Evolutionary conservation across 2,329 filamentous ascomycete genomes (phyloP).

Genomic region (Xylariomycetidae sp.): DNA sequence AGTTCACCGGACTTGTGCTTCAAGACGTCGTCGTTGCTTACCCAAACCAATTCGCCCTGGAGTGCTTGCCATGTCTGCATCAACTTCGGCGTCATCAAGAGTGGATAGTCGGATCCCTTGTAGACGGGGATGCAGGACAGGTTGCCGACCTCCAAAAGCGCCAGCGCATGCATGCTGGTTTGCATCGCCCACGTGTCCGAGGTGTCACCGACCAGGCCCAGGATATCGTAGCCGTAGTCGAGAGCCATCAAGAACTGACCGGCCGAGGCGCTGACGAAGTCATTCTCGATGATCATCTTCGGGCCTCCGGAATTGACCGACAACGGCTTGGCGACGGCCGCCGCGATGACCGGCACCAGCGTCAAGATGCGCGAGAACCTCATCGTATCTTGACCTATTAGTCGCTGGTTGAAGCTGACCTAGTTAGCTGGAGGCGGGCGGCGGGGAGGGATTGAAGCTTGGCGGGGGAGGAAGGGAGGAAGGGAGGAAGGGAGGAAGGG

Average conservation of each 20-base stretch:
- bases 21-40: conserved; percentile 25
- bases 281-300: conserved; percentile 37
- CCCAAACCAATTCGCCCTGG: conserved; percentile 36
- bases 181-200: conserved; percentile 40
- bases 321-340: not conserved
- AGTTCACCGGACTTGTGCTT: not conserved
- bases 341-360: not conserved
- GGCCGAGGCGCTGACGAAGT: conserved; percentile 36
- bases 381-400: not conserved
- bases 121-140: conserved; percentile 42
- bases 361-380: not conserved
- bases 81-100: conserved; percentile 37
- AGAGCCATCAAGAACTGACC: conserved; percentile 38
- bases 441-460: not conserved
- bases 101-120: conserved; percentile 38
- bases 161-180: conserved; percentile 37
- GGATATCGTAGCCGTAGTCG: conserved; percentile 36
- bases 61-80: conserved; percentile 38
- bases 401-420: not conserved
- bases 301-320: conserved; percentile 5
- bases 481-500: not conserved
- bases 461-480: not conserved
- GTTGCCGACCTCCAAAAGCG: conserved; percentile 39
- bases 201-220: conserved; percentile 34
- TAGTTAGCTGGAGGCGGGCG: not conserved